Conservation (phyloP, 805 yeast genomes). For the Komagataella ulmi region DNA sequence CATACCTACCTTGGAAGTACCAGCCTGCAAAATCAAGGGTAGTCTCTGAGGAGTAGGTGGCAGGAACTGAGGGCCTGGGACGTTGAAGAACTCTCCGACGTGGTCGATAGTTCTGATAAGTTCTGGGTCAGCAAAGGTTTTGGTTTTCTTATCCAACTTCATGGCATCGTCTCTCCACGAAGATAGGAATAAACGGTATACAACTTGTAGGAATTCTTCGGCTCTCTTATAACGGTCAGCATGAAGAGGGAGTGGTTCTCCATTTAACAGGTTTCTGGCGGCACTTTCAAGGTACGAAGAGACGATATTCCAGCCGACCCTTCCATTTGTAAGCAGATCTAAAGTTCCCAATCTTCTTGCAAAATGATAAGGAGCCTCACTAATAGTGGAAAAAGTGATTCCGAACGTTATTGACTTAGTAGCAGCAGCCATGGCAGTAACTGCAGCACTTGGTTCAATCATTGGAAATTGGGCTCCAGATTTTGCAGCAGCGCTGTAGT, state of each 20-base stretch:
- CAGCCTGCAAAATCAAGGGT: constrained; percentile 18
- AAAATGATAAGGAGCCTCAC: constrained; percentile 17
- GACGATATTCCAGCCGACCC: constrained; percentile 20
- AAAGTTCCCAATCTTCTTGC: constrained; percentile 17
- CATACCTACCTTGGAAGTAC: constrained; percentile 15
- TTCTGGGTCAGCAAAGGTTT: constrained; percentile 14
- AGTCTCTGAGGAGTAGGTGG: constrained; percentile 18
- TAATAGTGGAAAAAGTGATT: constrained; percentile 17
- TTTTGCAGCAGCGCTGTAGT: constrained; percentile 3
- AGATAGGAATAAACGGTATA: constrained; percentile 15
- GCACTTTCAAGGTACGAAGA: constrained; percentile 16
- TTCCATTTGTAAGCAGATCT: constrained; percentile 17
- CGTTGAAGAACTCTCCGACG: constrained; percentile 14
- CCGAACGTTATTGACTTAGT: constrained; percentile 17
- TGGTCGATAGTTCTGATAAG: constrained; percentile 14
- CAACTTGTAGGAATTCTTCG: constrained; percentile 15
- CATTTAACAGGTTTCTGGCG: constrained; percentile 14
- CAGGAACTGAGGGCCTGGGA: constrained; percentile 15
- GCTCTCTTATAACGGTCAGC: constrained; percentile 16
- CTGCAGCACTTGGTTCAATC: constrained; percentile 14
- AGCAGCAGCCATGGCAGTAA: constrained; percentile 21
- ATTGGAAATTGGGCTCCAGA: constrained; percentile 5
- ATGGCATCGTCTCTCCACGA: constrained; percentile 20
- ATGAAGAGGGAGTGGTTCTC: constrained; percentile 13
- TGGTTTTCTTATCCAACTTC: constrained; percentile 12